Conservation (phyloP, 108 stramenopile species). For the Cyclotella sp. region DNA sequence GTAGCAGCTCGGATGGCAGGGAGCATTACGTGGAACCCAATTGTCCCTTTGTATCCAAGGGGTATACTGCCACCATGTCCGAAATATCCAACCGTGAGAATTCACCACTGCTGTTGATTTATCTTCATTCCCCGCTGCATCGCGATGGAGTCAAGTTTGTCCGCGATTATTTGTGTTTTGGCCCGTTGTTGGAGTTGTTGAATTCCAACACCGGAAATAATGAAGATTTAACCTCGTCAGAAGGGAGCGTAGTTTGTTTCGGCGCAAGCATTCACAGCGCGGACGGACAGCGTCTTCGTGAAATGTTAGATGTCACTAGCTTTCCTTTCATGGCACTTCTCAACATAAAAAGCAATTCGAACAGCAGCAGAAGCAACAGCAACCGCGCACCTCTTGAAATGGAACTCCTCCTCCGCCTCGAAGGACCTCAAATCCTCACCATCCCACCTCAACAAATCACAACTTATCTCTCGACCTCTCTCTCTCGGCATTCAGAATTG, state of each 20-base stretch:
- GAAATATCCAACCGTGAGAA: constrained; percentile 16
- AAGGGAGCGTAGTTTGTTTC: constrained; percentile 39
- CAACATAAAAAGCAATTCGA: constrained; percentile 51
- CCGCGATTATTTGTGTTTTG: constrained; percentile 57
- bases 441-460: constrained; percentile 52
- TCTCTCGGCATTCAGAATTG: constrained; percentile 57
- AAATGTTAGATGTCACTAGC: constrained; percentile 61
- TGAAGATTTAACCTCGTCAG: background rate
- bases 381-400: constrained; percentile 24
- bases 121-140: constrained; percentile 80
- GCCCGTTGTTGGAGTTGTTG: constrained; percentile 52
- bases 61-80: constrained; percentile 29
- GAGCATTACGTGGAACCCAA: constrained; percentile 55
- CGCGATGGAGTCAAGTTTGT: constrained; percentile 48
- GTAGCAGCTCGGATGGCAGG: constrained; percentile 1
- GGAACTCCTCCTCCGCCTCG: constrained; percentile 67
- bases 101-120: constrained; percentile 63
- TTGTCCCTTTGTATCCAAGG: constrained; percentile 56
- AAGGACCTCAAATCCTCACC: constrained; percentile 59
- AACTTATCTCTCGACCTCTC: constrained; percentile 49
- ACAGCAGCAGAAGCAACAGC: constrained; percentile 17
- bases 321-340: constrained; percentile 78
- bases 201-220: constrained; percentile 27
- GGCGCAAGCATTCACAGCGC: constrained; percentile 77
- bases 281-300: constrained; percentile 69